Evolutionary conservation across 768 basidiomycete species (phyloP).

Genomic region (Psilocybe sp.): DNA sequence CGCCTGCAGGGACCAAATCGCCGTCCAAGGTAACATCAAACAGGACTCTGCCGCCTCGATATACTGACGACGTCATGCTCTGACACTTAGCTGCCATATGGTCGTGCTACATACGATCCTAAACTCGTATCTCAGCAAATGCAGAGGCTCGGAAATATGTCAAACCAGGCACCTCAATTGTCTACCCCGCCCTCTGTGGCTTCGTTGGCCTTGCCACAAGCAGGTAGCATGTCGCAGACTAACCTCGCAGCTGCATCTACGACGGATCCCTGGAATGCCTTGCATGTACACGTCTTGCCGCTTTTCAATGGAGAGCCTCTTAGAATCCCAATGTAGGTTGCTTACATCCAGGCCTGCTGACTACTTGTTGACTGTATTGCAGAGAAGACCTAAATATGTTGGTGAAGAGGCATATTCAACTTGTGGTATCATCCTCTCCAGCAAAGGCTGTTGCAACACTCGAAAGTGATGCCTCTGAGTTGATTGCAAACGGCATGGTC

Average conservation of each 20-base stretch:
- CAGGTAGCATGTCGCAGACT: conserved; percentile 35
- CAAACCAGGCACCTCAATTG: conserved; percentile 50
- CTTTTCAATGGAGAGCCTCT: conserved; percentile 90
- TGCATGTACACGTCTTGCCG: conserved; percentile 87
- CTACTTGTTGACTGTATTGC: conserved; percentile 8
- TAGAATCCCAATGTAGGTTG: conserved; percentile 72
- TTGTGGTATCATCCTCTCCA: conserved; percentile 69
- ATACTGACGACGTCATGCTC: conserved; percentile 9
- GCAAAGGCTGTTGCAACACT: conserved; percentile 72
- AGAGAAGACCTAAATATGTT: conserved; percentile 88
- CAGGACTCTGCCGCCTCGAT: not conserved
- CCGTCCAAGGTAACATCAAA: conserved; percentile 43
- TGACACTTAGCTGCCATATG: conserved; percentile 45
- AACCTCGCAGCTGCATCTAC: conserved; percentile 39
- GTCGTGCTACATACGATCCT: conserved; percentile 75
- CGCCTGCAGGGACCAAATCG: conserved; percentile 38
- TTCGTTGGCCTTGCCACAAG: conserved; percentile 38
- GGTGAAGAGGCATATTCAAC: conserved; percentile 75
- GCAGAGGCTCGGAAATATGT: conserved; percentile 72
- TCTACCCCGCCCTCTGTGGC: conserved; percentile 49
- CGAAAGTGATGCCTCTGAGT: conserved; percentile 75
- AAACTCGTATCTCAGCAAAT: conserved; percentile 82
- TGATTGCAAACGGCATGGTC: conserved; percentile 87
- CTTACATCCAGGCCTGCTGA: not conserved
- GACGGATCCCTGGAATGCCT: conserved; percentile 75